Evolutionary conservation across 2,329 filamentous ascomycete species (phyloP).

Genomic region (Thelonectria discophora): DNA sequence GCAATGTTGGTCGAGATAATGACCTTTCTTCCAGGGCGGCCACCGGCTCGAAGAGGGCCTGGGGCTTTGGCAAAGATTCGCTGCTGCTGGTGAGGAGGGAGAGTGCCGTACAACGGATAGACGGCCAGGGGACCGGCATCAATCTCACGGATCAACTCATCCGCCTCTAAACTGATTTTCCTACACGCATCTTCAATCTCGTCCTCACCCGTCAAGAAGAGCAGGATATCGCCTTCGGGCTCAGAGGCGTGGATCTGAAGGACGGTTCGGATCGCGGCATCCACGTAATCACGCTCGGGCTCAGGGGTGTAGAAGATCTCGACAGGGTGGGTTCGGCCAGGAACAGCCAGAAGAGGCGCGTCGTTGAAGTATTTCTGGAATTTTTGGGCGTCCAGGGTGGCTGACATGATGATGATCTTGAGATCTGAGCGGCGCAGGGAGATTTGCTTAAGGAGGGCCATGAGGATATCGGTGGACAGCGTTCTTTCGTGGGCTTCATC

Average conservation of each 20-base stretch:
- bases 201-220: constrained; percentile 97
- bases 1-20: constrained; percentile 98
- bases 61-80: constrained; percentile 94
- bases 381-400: constrained; percentile 95
- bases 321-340: constrained; percentile 93
- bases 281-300: constrained; percentile 94
- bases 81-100: constrained; percentile 93
- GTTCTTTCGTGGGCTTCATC: constrained; percentile 99
- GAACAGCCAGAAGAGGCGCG: constrained; percentile 91
- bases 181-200: constrained; percentile 97
- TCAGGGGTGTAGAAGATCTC: constrained; percentile 99
- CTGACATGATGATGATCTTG: constrained; percentile 99
- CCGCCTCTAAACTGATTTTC: constrained; percentile 89
- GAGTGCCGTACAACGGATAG: constrained; percentile 92
- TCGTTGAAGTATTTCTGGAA: constrained; percentile 98
- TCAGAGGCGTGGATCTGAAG: constrained; percentile 96
- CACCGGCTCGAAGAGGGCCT: constrained; percentile 73
- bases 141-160: constrained; percentile 90
- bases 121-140: constrained; percentile 89
- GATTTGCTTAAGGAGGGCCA: constrained; percentile 94
- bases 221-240: constrained; percentile 87
- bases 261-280: constrained; percentile 92
- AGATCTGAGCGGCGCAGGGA: constrained; percentile 83
- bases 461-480: constrained; percentile 94
- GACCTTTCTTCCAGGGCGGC: constrained; percentile 88